These are phyloP conservation scores for Bipolaris cookei DNA, from an alignment of 2,329 filamentous ascomycete genomes.

Conservation along the genomic window DNA sequence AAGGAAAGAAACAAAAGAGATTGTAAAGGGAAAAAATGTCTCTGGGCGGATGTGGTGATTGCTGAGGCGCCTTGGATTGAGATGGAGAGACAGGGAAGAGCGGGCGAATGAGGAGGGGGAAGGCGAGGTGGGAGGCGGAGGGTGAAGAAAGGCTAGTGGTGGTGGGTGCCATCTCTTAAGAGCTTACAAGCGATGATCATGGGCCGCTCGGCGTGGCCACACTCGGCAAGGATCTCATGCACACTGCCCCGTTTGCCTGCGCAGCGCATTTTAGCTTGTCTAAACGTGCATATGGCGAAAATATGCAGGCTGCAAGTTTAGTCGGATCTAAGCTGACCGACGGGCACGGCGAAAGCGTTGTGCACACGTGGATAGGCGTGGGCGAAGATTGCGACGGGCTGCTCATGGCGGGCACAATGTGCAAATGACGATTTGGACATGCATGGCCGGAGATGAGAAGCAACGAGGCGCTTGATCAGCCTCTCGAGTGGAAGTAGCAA, in stretches of 20 bases:
- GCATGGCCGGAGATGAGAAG: conserved; percentile 45
- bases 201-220: conserved; percentile 45
- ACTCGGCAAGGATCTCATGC: conserved; percentile 46
- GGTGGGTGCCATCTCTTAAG: conserved; percentile 49
- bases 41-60: conserved; percentile 46
- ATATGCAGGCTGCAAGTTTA: conserved; percentile 45
- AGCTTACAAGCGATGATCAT: conserved; percentile 44
- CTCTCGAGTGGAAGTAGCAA: conserved; percentile 38
- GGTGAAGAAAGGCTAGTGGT: conserved; percentile 48
- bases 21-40: conserved; percentile 36
- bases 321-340: conserved; percentile 49
- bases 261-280: conserved; percentile 47
- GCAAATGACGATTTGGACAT: conserved; percentile 27
- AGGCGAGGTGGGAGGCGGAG: conserved; percentile 53
- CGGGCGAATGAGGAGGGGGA: conserved; percentile 52
- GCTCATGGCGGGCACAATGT: conserved; percentile 34
- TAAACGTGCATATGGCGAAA: conserved; percentile 48
- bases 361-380: conserved; percentile 45
- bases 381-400: conserved; percentile 44
- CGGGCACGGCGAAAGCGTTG: conserved; percentile 38
- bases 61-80: conserved; percentile 46
- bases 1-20: conserved; percentile 44
- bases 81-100: conserved; percentile 47
- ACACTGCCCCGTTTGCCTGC: conserved; percentile 49
- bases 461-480: conserved; percentile 38